phyloP scores from a whole-genome alignment of 768 basidiomycete genomes.

The Chlorophyllum brunneum region DNA sequence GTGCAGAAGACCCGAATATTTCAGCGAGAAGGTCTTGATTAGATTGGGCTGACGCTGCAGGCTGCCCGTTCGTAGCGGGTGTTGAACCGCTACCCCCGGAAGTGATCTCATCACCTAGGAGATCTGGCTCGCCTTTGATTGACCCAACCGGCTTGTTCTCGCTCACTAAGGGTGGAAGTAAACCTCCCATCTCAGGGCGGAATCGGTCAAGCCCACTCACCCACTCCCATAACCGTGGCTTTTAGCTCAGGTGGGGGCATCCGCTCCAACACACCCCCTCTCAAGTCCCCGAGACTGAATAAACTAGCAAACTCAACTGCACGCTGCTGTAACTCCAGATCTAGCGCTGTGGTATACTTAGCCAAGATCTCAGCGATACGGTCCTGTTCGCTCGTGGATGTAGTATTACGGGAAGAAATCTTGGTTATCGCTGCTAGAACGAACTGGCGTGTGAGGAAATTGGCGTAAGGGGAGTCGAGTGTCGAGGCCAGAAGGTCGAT shows the following conservation, averaged over 20 bases:
- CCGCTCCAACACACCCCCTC: slow-evolving; percentile 85
- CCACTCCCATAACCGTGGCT: slow-evolving; percentile 92
- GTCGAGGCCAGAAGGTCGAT: slow-evolving; percentile 83
- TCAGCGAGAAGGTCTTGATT: slow-evolving; percentile 90
- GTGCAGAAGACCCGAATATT: slow-evolving; percentile 69
- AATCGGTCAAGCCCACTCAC: slow-evolving; percentile 36
- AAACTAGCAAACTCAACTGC: slow-evolving; percentile 92
- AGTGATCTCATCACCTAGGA: slow-evolving; percentile 74
- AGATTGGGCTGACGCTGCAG: slow-evolving; percentile 42
- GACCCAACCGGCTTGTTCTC: slow-evolving; percentile 97
- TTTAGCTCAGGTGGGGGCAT: slow-evolving; percentile 99
- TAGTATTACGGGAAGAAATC: slow-evolving; percentile 76
- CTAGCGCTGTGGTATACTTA: slow-evolving; percentile 82
- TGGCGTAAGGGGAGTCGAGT: slow-evolving; percentile 91
- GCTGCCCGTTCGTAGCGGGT: slow-evolving; percentile 33
- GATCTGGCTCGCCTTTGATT: slow-evolving; percentile 61
- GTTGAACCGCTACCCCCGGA: slow-evolving; percentile 14
- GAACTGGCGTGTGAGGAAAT: slow-evolving; percentile 88
- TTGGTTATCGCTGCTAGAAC: slow-evolving; percentile 89
- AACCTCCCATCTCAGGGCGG: background rate
- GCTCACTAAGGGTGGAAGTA: slow-evolving; percentile 54
- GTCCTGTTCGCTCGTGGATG: slow-evolving; percentile 63
- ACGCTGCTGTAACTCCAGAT: slow-evolving; percentile 93
- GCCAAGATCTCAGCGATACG: slow-evolving; percentile 75
- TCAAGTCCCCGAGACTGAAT: slow-evolving; percentile 71